phyloP scores from a whole-genome alignment of 2,329 filamentous ascomycete species.

The Alternaria ethzedia region DNA sequence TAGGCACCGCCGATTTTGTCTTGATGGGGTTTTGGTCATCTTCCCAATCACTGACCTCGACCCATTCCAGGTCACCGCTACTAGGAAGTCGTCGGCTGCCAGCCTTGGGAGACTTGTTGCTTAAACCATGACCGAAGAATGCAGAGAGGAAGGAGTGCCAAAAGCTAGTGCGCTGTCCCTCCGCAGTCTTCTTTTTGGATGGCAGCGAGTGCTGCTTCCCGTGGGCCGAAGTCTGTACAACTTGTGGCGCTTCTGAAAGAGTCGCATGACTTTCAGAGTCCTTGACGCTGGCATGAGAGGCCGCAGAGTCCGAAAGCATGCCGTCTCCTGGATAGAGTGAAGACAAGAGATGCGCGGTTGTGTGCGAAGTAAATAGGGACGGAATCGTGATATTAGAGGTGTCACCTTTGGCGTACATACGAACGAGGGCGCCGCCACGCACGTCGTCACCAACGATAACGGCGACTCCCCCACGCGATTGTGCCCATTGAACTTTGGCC shows the following conservation, averaged over 20 bases:
- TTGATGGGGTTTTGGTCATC: constrained; percentile 49
- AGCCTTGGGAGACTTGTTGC: constrained; percentile 32
- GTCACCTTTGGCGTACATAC: constrained; percentile 98
- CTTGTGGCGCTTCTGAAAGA: background rate
- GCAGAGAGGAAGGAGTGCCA: constrained; percentile 54
- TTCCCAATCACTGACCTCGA: constrained; percentile 71
- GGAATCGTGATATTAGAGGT: constrained; percentile 95
- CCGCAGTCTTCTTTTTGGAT: constrained; percentile 15
- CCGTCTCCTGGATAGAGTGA: constrained; percentile 71
- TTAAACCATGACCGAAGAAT: constrained; percentile 52
- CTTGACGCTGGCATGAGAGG: constrained; percentile 10
- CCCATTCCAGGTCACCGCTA: constrained; percentile 77
- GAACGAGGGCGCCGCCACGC: constrained; percentile 85
- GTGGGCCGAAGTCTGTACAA: background rate
- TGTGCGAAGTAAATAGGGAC: constrained; percentile 92
- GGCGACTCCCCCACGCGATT: constrained; percentile 84
- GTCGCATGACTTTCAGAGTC: background rate
- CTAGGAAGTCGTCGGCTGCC: constrained; percentile 71
- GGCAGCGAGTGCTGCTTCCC: background rate
- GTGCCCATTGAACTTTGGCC: constrained; percentile 97
- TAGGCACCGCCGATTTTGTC: constrained; percentile 22
- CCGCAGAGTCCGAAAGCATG: background rate
- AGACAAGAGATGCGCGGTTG: constrained; percentile 89
- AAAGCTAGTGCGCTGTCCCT: constrained; percentile 49
- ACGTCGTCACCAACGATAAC: constrained; percentile 94